Conservation (phyloP, 495 filamentous ascomycete genomes). For the Rhypophila decipiens region DNA sequence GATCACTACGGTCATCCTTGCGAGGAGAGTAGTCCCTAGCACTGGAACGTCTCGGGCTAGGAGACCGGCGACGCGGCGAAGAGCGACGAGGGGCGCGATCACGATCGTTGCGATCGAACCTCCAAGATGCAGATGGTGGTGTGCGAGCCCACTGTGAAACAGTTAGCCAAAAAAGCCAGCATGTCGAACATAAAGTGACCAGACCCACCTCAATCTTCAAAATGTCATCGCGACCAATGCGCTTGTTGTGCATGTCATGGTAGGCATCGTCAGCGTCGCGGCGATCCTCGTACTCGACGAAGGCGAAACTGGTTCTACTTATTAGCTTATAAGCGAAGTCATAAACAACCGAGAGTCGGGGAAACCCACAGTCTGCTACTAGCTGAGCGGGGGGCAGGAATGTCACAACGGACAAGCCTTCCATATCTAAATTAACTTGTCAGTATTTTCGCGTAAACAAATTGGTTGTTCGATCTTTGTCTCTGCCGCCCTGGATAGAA, state of each 20-base stretch:
- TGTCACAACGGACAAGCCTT: constrained; percentile 96
- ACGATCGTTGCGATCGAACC: constrained; percentile 65
- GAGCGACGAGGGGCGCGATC: constrained; percentile 56
- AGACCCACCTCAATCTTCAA: constrained; percentile 89
- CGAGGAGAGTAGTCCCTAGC: constrained; percentile 83
- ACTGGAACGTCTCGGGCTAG: constrained; percentile 70
- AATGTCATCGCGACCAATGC: constrained; percentile 90
- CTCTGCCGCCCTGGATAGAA: constrained; percentile 20
- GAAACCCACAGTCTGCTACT: constrained; percentile 84
- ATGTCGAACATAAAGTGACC: background rate
- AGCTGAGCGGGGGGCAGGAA: constrained; percentile 89
- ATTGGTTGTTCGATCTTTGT: constrained; percentile 8
- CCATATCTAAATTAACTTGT: constrained; percentile 68
- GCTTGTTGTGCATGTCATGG: constrained; percentile 99
- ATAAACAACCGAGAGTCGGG: constrained; percentile 1
- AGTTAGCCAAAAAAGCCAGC: constrained; percentile 14
- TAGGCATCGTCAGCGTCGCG: constrained; percentile 99
- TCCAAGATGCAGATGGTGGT: constrained; percentile 96
- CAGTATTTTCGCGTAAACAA: constrained; percentile 26
- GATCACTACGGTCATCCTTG: constrained; percentile 80
- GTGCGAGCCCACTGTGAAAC: constrained; percentile 99
- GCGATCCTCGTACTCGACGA: constrained; percentile 98
- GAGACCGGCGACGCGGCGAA: constrained; percentile 65
- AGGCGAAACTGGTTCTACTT: constrained; percentile 69
- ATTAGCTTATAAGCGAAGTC: constrained; percentile 1